Percentiles rank a stretch among this genome's conserved stretches.
phyloP scores from a whole-genome alignment of 2,329 filamentous ascomycete species.

The Aspergillus sp. region DNA sequence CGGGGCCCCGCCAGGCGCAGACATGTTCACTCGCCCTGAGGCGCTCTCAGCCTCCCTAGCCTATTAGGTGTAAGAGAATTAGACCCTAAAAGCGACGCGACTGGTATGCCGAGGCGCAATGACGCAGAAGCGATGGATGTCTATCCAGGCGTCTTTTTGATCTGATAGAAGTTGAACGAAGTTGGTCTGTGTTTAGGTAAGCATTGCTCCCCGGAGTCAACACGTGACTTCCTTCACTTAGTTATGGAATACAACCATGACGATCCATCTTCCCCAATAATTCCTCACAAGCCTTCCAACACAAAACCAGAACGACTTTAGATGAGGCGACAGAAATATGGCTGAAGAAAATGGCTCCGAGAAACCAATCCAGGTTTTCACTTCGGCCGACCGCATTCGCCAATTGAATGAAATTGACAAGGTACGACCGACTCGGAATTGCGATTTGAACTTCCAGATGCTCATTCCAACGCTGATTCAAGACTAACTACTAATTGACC shows the following conservation, averaged over 20 bases:
- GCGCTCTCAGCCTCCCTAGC: background rate
- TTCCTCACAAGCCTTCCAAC: background rate
- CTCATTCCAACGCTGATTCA: background rate
- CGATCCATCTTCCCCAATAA: background rate
- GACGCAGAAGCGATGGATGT: conserved; percentile 10
- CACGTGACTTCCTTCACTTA: conserved; percentile 9
- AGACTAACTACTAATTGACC: conserved; percentile 5
- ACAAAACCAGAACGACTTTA: background rate
- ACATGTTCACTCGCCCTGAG: conserved; percentile 33
- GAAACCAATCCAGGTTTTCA: conserved; percentile 51
- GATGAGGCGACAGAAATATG: conserved; percentile 19
- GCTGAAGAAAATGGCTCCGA: conserved; percentile 20
- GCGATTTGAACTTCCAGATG: background rate
- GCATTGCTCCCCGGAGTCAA: background rate
- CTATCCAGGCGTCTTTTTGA: conserved; percentile 8
- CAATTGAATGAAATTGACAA: conserved; percentile 79
- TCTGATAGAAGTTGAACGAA: conserved; percentile 6
- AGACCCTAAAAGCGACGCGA: background rate
- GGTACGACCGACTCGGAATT: conserved; percentile 37
- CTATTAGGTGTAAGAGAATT: background rate
- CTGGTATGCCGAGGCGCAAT: conserved; percentile 6
- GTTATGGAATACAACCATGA: background rate
- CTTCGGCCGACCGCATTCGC: conserved; percentile 72
- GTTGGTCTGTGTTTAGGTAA: conserved; percentile 10
- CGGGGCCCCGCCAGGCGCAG: conserved; percentile 46